Base-by-base conservation (phyloP, 345 rosid species). In the Salix suchowensis region DNA sequence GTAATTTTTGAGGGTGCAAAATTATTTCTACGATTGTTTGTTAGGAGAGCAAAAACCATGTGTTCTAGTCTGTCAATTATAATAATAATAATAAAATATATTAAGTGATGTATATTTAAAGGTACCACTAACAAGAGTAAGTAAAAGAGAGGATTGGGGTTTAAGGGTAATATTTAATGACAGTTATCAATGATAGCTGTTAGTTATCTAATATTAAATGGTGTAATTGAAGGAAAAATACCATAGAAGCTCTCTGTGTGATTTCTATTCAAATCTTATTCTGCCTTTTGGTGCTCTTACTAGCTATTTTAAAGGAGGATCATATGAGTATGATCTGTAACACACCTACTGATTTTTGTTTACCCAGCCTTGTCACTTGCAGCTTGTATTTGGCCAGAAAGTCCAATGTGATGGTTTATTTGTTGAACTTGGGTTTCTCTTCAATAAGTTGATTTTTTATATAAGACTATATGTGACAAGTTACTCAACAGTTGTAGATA, bases 401-500 rank as follows among this genome's bases (percentile, higher is more conserved):
- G 76, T 37, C 30, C 18, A 58, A n/a, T 28, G 28, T 42, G 42
- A 74, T 24, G 70, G 26, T 64, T 16, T 30, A 30, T 30, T 2
- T 65, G 34, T 69, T 19, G n/a, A 58, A 23, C 7, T 6, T 1
- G 34, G 8, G 19, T 48, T 65, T 58, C n/a, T 46, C 42, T 65
- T 74, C 12, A 23, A 21, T 30, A 23, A 23, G 23, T 37, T 15
- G 8, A 52, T 54, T 65, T 46, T 73, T 46, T 73, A 10, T 48
- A 28, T 48, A 44, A 50, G 32, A 21, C 28, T 66, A 26, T 44
- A 30, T 18, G 9, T 36, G 32, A 44, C 32, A 37, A 32, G 34
- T 36, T 70, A 26, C 74, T 81, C 48, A 48, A 67, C 11, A 55
- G 69, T 78, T 24, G 34, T 44, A 40, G 73, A 54, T 60, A 7